A percentile compares a stretch with the other conserved stretches of the same genome.
Conservation (phyloP, 148 eudicot genomes). For the Camellia sinensis region DNA sequence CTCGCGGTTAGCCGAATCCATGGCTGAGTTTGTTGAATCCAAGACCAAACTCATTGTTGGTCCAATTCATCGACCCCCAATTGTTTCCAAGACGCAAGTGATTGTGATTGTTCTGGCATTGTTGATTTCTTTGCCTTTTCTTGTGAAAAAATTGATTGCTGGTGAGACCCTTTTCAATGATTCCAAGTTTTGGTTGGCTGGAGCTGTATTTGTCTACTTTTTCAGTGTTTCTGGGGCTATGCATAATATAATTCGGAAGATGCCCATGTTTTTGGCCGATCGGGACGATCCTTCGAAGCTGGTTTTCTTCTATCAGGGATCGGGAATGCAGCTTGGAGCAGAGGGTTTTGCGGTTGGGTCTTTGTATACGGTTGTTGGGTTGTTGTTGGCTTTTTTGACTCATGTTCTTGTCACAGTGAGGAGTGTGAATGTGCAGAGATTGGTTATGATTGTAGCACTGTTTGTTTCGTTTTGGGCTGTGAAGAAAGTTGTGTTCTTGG, state of each 20-base stretch:
- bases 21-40: slow-evolving; percentile 58
- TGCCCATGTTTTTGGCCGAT: slow-evolving; percentile 81
- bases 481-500: slow-evolving; percentile 67
- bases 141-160: slow-evolving; percentile 42
- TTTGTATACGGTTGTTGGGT: slow-evolving; percentile 78
- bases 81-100: slow-evolving; percentile 50
- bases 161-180: slow-evolving; percentile 73
- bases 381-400: slow-evolving; percentile 64
- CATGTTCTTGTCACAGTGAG: slow-evolving; percentile 63
- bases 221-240: slow-evolving; percentile 93
- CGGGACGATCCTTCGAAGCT: slow-evolving; percentile 63
- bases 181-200: slow-evolving; percentile 53
- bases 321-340: slow-evolving; percentile 94
- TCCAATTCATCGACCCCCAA: slow-evolving; percentile 53
- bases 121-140: slow-evolving; percentile 47
- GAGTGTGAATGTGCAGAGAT: slow-evolving; percentile 56
- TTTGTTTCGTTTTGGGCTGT: slow-evolving; percentile 90
- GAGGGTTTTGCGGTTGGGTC: slow-evolving; percentile 87
- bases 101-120: slow-evolving; percentile 22
- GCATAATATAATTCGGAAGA: slow-evolving; percentile 80
- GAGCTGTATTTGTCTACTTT: slow-evolving; percentile 72
- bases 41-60: slow-evolving; percentile 44
- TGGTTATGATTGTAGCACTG: slow-evolving; percentile 54
- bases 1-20: slow-evolving; percentile 60
- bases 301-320: slow-evolving; percentile 80